These are phyloP conservation scores for Calocera cornea DNA, from an alignment of 768 basidiomycete genomes.

Conservation along the genomic window DNA sequence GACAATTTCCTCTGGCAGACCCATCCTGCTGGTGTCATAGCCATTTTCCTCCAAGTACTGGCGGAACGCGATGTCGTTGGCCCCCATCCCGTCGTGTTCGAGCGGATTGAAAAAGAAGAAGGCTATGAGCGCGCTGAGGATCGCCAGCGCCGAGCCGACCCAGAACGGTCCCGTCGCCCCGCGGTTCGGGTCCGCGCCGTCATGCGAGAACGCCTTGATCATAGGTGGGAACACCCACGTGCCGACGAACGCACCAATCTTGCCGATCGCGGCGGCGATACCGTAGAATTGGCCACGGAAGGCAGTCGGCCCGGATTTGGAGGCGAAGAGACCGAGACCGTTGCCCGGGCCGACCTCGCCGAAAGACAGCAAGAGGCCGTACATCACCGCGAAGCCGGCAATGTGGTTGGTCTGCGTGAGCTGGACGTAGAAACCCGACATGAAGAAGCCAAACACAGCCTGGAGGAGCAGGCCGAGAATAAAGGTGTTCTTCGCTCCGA, in stretches of 20 bases:
- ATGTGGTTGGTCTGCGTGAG: conserved; percentile 33
- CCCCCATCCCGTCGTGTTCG: conserved; percentile 59
- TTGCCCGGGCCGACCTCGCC: conserved; percentile 82
- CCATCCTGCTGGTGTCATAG: conserved; percentile 66
- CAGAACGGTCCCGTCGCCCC: conserved; percentile 81
- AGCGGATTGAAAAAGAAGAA: conserved; percentile 64
- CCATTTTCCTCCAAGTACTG: conserved; percentile 66
- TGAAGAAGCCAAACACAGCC: conserved; percentile 42
- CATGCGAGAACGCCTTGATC: conserved; percentile 37
- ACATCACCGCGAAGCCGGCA: conserved; percentile 67
- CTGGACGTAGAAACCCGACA: conserved; percentile 66
- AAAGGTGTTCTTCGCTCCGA: conserved; percentile 69
- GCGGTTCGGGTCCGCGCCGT: conserved; percentile 35
- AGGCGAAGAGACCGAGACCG: conserved; percentile 69
- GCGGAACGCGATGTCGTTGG: conserved; percentile 73
- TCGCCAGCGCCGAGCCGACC: conserved; percentile 59
- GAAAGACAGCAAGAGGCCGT: conserved; percentile 80
- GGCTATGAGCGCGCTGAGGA: conserved; percentile 62
- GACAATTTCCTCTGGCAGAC: conserved; percentile 27
- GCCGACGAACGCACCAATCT: conserved; percentile 70
- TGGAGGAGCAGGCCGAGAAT: conserved; percentile 29
- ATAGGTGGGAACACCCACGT: conserved; percentile 65
- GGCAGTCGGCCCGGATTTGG: conserved; percentile 75
- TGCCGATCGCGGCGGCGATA: conserved; percentile 28
- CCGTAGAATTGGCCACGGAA: conserved; percentile 62